Percentiles rank a stretch among this genome's conserved stretches.
Conservation (phyloP, 768 basidiomycete species). For the Strobilomyces confusus region DNA sequence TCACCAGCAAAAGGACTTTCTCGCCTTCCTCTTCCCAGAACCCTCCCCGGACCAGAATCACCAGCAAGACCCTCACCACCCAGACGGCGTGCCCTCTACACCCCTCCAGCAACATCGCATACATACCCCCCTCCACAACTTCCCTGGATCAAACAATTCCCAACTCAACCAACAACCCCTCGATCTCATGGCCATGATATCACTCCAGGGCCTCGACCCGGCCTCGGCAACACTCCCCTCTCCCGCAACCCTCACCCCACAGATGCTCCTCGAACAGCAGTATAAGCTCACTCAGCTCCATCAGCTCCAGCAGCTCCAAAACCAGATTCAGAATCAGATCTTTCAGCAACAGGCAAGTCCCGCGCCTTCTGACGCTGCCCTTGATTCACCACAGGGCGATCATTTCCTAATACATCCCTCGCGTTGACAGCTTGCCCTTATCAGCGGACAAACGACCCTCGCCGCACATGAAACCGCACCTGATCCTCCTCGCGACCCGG, state of each 20-base stretch:
- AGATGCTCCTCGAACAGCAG: constrained; percentile 67
- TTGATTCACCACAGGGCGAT: constrained; percentile 3
- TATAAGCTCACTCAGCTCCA: constrained; percentile 75
- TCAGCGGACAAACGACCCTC: constrained; percentile 42
- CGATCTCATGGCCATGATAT: constrained; percentile 44
- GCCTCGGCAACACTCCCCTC: constrained; percentile 11
- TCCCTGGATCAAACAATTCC: constrained; percentile 8
- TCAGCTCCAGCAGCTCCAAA: constrained; percentile 73
- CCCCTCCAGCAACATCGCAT: constrained; percentile 12
- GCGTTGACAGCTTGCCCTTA: constrained; percentile 57
- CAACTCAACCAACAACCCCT: constrained; percentile 35
- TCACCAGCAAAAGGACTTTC: constrained; percentile 34
- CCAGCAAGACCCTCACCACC: constrained; percentile 20
- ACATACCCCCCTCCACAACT: not conserved
- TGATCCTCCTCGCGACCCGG: constrained; percentile 34
- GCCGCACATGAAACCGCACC: constrained; percentile 36
- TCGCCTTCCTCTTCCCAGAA: constrained; percentile 34
- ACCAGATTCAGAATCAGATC: constrained; percentile 83
- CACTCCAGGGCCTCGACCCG: constrained; percentile 42
- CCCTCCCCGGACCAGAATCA: constrained; percentile 24
- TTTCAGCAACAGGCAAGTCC: constrained; percentile 81
- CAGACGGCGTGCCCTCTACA: constrained; percentile 5
- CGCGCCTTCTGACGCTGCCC: constrained; percentile 1
- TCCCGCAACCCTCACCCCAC: constrained; percentile 34
- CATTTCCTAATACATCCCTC: constrained; percentile 10